A percentile compares a stretch with the other conserved stretches of the same genome.
Conservation (phyloP, 306 rosid genomes). For the Luffa acutangula region DNA sequence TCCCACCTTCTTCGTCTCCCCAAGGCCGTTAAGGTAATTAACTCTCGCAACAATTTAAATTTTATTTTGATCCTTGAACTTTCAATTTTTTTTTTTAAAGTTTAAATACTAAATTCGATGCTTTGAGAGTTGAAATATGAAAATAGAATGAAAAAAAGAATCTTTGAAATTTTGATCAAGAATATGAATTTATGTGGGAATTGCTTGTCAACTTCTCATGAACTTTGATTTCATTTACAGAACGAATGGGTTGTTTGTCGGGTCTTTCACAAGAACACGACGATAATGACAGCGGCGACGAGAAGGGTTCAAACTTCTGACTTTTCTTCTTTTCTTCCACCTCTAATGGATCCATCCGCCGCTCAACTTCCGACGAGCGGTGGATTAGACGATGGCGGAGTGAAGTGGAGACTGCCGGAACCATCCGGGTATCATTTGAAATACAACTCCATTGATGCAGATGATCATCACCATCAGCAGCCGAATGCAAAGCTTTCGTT, state of each 20-base stretch:
- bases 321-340: slow-evolving; percentile 62
- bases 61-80: not conserved
- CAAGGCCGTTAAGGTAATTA: slow-evolving; percentile 44
- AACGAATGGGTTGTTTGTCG: slow-evolving; percentile 91
- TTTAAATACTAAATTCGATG: too few relatives aligned
- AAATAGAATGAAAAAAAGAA: not conserved
- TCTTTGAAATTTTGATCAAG: not conserved
- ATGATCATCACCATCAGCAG: not conserved
- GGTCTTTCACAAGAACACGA: slow-evolving; percentile 65
- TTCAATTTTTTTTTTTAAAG: too few relatives aligned
- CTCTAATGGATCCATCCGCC: slow-evolving; percentile 45
- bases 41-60: not conserved
- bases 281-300: slow-evolving; percentile 17
- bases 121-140: too few relatives aligned
- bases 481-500: not conserved
- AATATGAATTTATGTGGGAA: not conserved
- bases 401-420: not conserved
- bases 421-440: not conserved
- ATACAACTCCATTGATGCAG: not conserved
- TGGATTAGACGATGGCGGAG: not conserved
- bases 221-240: slow-evolving; percentile 21
- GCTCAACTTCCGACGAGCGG: not conserved
- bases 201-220: not conserved
- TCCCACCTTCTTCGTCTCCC: slow-evolving; percentile 29
- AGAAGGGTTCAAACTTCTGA: slow-evolving; percentile 40